Base-by-base conservation (phyloP, 306 rosid genomes). In the Glycine latifolia region DNA sequence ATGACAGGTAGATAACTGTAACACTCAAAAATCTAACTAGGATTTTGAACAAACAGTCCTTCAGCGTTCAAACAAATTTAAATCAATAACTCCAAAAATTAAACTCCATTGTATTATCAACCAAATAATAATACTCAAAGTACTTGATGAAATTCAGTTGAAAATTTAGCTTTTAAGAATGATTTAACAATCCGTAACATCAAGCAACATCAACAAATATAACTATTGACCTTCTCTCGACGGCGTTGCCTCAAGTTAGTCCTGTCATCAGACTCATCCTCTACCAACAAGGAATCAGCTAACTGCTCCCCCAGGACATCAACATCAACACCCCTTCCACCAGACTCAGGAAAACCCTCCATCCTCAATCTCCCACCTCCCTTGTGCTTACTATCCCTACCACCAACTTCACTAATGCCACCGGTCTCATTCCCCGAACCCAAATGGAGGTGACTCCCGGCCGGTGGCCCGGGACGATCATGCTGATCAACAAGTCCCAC, bases 161-260 rank as follows among this genome's bases (percentile, higher is more conserved):
- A 70, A 71, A 41, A 60, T 4, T 46, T 9, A 4, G 20, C 4
- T 46, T 13, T 13, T 1, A 46, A 13, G 4, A 54, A 53, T 68
- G 50, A 59, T 44, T 26, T 26, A 2, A 44, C 43, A 68, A 82
- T 74, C 72, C 49, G 43, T 48, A 79, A 0, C 56, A 52, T 4
- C 75, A 26, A 31, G 15, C 14, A 61, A 37, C 8, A 82, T 52
- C 62, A 52, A 61, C 59, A 78, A 71, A 46, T 31, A 48, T 46
- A n/a, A 81, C 49, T 15, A 59, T 11, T 41, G 71, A 92, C 97
- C 97, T 92, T 94, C 73, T 94, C 92, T 5, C 89, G 93, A 4
- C 85, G 90, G n/a, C 65, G 87, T 68, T 88, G 86, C 76, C 67
- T 90, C 1, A 81, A 62, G 59, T 81, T 88, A 59, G 46, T 85